These are phyloP conservation scores for Avena sativa DNA, from an alignment of 176 grass and related monocot genomes.

Conservation along the genomic window DNA sequence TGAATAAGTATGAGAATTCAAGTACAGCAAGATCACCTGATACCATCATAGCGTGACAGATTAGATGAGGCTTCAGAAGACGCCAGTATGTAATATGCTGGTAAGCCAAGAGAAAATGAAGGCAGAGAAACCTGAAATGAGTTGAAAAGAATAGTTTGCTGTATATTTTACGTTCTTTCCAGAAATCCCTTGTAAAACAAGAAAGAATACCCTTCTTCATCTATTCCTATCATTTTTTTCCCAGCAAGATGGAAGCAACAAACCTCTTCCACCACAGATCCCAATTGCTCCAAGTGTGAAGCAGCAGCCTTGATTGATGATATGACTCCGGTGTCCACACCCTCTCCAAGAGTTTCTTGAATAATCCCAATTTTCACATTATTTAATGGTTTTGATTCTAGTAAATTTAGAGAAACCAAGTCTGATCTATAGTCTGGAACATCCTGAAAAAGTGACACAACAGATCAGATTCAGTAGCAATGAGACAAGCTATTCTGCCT, in stretches of 20 bases:
- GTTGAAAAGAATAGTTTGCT: not conserved
- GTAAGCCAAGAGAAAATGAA: conserved; percentile 92
- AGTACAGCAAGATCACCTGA: conserved; percentile 65
- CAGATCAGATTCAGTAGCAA: conserved; percentile 26
- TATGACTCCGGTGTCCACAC: conserved; percentile 70
- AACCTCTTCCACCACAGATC: conserved; percentile 82
- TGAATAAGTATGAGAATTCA: not conserved
- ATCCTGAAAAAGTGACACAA: conserved; percentile 50
- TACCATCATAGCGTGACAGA: conserved; percentile 95
- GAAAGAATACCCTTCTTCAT: not conserved
- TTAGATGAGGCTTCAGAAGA: conserved; percentile 98
- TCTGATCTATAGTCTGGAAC: conserved; percentile 83
- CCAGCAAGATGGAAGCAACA: conserved; percentile 33
- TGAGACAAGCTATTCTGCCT: not conserved
- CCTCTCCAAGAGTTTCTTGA: conserved; percentile 87
- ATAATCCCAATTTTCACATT: conserved; percentile 82
- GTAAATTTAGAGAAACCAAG: conserved; percentile 58
- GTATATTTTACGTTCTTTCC: not conserved
- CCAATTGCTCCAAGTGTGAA: conserved; percentile 84
- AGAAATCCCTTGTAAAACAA: conserved; percentile 39
- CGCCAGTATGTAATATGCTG: conserved; percentile 92
- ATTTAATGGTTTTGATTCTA: conserved; percentile 86
- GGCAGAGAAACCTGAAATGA: conserved; percentile 78
- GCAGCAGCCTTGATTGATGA: conserved; percentile 79
- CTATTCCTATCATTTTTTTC: not conserved